A percentile compares a stretch with the other conserved stretches of the same genome.
These are phyloP conservation scores for Jacaranda mimosifolia DNA, from an alignment of 257 asterid species.

Conservation along the genomic window DNA sequence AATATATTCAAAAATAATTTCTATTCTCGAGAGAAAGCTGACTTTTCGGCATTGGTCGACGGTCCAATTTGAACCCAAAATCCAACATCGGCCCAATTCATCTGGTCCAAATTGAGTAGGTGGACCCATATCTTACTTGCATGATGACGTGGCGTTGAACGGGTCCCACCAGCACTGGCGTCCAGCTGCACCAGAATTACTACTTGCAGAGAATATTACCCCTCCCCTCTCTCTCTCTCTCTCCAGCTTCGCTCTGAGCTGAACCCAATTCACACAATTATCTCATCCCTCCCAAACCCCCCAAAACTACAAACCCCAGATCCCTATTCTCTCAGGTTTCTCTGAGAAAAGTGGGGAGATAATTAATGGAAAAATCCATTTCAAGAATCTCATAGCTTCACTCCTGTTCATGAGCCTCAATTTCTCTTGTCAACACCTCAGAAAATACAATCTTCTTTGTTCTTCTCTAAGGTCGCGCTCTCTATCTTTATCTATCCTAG, in stretches of 20 bases:
- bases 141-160: constrained; percentile 35
- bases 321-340: constrained; percentile 43
- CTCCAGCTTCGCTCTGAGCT: constrained; percentile 44
- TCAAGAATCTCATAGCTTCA: constrained; percentile 19
- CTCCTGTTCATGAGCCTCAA: constrained; percentile 22
- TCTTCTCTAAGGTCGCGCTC: constrained; percentile 40
- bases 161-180: constrained; percentile 45
- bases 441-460: constrained; percentile 6
- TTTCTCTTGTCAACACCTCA: constrained; percentile 33
- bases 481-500: constrained; percentile 21
- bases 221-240: constrained; percentile 48
- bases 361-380: constrained; percentile 22
- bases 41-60: no score
- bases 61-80: constrained; percentile 7
- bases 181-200: constrained; percentile 55
- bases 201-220: constrained; percentile 47
- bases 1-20: no score
- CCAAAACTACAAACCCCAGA: constrained; percentile 38
- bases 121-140: constrained; percentile 28
- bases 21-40: no score
- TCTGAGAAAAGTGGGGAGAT: not conserved
- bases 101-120: not conserved
- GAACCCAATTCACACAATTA: constrained; percentile 52
- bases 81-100: not conserved
- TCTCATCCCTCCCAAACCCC: constrained; percentile 43